Conservation (phyloP, 1,284 basidiomycete genomes). For the Apiotrichum laibachii region DNA sequence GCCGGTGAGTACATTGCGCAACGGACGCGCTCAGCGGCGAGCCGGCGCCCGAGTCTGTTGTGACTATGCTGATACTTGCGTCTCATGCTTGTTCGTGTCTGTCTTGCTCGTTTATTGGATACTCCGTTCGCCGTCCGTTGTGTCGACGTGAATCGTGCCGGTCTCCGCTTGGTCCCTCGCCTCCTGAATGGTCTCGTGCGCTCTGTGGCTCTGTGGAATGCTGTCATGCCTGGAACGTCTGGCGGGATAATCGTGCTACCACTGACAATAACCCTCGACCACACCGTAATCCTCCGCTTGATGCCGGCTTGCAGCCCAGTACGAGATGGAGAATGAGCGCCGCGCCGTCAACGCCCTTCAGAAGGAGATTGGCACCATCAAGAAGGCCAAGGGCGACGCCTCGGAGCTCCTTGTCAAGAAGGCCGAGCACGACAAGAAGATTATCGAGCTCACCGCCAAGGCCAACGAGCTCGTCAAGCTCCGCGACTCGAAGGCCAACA, state of each 20-base stretch:
- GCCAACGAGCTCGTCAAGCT: conserved; percentile 71
- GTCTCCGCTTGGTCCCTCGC: too few relatives aligned
- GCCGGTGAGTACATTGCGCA: conserved; percentile 62
- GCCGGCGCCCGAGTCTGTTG: too few relatives aligned
- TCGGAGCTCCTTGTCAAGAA: conserved; percentile 84
- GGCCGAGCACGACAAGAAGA: conserved; percentile 70
- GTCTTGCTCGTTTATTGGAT: too few relatives aligned
- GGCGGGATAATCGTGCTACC: too few relatives aligned
- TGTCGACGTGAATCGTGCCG: too few relatives aligned
- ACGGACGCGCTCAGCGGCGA: too few relatives aligned
- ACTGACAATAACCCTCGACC: background rate
- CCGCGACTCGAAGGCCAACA: conserved; percentile 69
- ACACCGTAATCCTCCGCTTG: background rate
- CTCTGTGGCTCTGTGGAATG: too few relatives aligned
- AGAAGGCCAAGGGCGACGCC: conserved; percentile 90
- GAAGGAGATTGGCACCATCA: conserved; percentile 90
- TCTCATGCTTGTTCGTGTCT: too few relatives aligned
- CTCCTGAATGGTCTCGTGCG: too few relatives aligned
- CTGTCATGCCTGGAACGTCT: too few relatives aligned
- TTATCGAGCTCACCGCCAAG: conserved; percentile 62
- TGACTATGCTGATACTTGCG: too few relatives aligned
- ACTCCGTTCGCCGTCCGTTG: too few relatives aligned
- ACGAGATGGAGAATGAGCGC: conserved; percentile 70
- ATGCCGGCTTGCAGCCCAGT: conserved; percentile 63
- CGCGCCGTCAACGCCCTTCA: conserved; percentile 86